Percentiles rank a stretch among this genome's conserved stretches.
These are phyloP conservation scores for Leishmania major DNA, from an alignment of 208 protist genomes.

Conservation along the genomic window DNA sequence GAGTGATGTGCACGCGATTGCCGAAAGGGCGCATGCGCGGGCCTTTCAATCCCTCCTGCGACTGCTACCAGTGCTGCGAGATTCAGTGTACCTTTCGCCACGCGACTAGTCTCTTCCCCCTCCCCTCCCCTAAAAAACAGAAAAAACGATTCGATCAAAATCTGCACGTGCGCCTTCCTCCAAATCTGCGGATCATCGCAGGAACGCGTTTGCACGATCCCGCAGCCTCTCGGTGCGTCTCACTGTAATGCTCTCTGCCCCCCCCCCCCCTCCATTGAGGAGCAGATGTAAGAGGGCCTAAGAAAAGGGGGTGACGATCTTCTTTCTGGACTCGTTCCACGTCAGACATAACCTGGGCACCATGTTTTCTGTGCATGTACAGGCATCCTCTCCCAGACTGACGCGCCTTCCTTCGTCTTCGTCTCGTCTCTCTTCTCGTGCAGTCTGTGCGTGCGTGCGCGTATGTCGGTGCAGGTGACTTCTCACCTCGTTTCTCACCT, in stretches of 20 bases:
- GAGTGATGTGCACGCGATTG: too few species aligned
- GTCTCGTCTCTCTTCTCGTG: background rate
- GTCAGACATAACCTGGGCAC: background rate
- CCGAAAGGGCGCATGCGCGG: too few species aligned
- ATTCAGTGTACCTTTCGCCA: background rate
- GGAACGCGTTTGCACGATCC: background rate
- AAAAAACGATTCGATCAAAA: background rate
- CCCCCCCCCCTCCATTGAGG: background rate
- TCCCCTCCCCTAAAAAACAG: background rate
- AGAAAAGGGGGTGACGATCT: background rate
- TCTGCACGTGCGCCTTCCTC: background rate
- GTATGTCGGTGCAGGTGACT: background rate
- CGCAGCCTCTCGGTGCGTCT: background rate
- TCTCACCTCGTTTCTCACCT: background rate
- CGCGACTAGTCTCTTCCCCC: background rate
- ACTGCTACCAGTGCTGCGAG: too few species aligned
- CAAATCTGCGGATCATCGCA: background rate
- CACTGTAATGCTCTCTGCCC: background rate
- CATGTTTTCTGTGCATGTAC: background rate
- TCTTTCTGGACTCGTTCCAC: background rate
- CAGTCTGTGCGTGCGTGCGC: background rate
- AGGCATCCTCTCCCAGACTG: background rate
- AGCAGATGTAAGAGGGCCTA: background rate
- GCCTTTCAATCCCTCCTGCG: too few species aligned
- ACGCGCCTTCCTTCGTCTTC: background rate